phyloP scores from a whole-genome alignment of 768 basidiomycete species.

The Trametes coccinea region DNA sequence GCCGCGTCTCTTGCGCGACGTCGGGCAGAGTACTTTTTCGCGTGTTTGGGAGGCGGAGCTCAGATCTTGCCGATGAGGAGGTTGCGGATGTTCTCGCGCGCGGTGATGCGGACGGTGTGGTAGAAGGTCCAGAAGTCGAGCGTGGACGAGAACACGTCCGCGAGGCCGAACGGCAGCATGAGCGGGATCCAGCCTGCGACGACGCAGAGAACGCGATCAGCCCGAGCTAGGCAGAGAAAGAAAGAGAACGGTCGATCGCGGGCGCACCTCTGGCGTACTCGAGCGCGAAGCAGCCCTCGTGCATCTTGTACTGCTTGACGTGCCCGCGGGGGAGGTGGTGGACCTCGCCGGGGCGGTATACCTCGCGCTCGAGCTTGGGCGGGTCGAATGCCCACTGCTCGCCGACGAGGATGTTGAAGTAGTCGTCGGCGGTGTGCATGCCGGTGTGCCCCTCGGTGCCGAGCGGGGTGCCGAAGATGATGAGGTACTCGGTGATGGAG shows the following conservation, averaged over 20 bases:
- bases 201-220: no score
- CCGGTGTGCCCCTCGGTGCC: conserved; percentile 98
- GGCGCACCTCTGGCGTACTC: conserved; percentile 88
- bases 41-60: not conserved
- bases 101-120: conserved; percentile 75
- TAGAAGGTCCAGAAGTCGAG: conserved; percentile 84
- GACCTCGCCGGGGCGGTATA: conserved; percentile 80
- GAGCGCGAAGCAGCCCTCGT: conserved; percentile 91
- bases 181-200: conserved; percentile 98
- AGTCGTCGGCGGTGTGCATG: conserved; percentile 94
- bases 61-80: conserved; percentile 85
- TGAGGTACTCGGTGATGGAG: conserved; percentile 94
- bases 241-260: no score
- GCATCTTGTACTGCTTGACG: conserved; percentile 98
- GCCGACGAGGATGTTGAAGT: conserved; percentile 92
- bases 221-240: not conserved
- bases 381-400: conserved; percentile 94
- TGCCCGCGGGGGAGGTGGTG: conserved; percentile 82
- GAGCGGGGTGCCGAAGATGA: conserved; percentile 93
- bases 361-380: conserved; percentile 81
- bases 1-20: no score
- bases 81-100: conserved; percentile 80
- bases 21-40: no score
- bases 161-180: conserved; percentile 94
- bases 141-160: conserved; percentile 84